Percentiles rank a stretch among this genome's conserved stretches.
phyloP scores from a whole-genome alignment of 352 stramenopile genomes.

The Globisporangium ultimum region DNA sequence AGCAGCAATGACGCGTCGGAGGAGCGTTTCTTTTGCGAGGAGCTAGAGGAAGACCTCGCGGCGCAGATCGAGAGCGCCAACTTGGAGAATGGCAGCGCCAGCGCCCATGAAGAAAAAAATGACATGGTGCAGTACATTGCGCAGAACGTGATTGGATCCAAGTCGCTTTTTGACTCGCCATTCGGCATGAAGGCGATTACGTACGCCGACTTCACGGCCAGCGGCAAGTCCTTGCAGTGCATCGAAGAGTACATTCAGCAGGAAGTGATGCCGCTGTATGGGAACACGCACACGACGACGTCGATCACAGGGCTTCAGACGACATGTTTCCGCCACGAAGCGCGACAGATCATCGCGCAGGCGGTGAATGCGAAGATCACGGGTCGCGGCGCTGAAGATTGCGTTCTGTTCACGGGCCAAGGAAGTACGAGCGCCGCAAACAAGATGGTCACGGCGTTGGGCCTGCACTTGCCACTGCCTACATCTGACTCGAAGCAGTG shows the following conservation, averaged over 20 bases:
- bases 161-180: slow-evolving; percentile 52
- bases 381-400: slow-evolving; percentile 87
- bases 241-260: slow-evolving; percentile 89
- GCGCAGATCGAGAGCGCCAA: slow-evolving; percentile 31
- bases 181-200: slow-evolving; percentile 77
- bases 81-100: slow-evolving; percentile 6
- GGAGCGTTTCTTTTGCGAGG: slow-evolving; percentile 75
- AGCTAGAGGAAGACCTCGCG: slow-evolving; percentile 66
- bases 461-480: slow-evolving; percentile 34
- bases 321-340: slow-evolving; percentile 95
- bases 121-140: slow-evolving; percentile 32
- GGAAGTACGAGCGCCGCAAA: slow-evolving; percentile 83
- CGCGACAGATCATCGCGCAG: slow-evolving; percentile 92
- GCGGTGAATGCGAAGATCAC: slow-evolving; percentile 88
- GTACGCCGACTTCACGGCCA: slow-evolving; percentile 96
- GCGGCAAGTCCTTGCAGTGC: slow-evolving; percentile 76
- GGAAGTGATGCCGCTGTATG: slow-evolving; percentile 93
- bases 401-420: slow-evolving; percentile 93
- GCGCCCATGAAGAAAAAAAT: slow-evolving; percentile 9
- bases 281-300: slow-evolving; percentile 96
- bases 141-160: slow-evolving; percentile 42
- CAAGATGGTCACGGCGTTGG: slow-evolving; percentile 74
- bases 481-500: slow-evolving; percentile 17
- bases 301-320: slow-evolving; percentile 76
- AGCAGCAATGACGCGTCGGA: slow-evolving; percentile 5